These are phyloP conservation scores for Violaceomyces palustris DNA, from an alignment of 1,284 basidiomycete genomes.

Conservation along the genomic window DNA sequence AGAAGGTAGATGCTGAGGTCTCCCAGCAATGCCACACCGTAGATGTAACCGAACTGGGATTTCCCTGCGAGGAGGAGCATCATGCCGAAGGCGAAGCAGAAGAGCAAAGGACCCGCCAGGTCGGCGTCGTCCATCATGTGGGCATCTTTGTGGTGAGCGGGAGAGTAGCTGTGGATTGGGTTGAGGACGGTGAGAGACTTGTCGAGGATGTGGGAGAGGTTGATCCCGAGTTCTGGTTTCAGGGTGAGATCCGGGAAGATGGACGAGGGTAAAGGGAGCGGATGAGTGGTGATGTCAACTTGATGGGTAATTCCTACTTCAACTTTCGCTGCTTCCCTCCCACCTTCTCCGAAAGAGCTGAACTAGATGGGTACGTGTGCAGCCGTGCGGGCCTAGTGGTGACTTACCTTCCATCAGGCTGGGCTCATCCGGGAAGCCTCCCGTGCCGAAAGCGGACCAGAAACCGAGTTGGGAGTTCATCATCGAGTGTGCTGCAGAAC, in stretches of 20 bases:
- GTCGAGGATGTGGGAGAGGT: constrained; percentile 87
- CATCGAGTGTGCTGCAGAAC: constrained; percentile 28
- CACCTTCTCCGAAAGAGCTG: no score
- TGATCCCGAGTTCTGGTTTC: constrained; percentile 83
- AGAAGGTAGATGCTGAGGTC: constrained; percentile 90
- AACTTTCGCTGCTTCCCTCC: no score
- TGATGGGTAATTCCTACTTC: no score
- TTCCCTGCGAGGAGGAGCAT: constrained; percentile 74
- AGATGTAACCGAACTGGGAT: constrained; percentile 98
- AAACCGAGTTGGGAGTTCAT: constrained; percentile 44
- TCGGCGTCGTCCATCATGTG: constrained; percentile 99
- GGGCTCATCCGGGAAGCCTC: constrained; percentile 51
- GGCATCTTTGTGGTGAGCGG: constrained; percentile 60
- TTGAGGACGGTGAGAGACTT: constrained; percentile 95
- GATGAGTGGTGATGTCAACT: no score
- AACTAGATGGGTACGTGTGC: no score
- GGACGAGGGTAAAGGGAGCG: no score
- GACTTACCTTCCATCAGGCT: constrained; percentile 49
- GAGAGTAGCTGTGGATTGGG: constrained; percentile 68
- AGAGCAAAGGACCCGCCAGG: constrained; percentile 89
- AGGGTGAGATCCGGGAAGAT: no score
- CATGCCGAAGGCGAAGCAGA: constrained; percentile 69
- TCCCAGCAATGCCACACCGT: constrained; percentile 91
- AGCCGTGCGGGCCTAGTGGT: not conserved
- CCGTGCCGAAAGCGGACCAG: constrained; percentile 50